phyloP scores from a whole-genome alignment of 331 rosid species.

The Prunus yedoensis region DNA sequence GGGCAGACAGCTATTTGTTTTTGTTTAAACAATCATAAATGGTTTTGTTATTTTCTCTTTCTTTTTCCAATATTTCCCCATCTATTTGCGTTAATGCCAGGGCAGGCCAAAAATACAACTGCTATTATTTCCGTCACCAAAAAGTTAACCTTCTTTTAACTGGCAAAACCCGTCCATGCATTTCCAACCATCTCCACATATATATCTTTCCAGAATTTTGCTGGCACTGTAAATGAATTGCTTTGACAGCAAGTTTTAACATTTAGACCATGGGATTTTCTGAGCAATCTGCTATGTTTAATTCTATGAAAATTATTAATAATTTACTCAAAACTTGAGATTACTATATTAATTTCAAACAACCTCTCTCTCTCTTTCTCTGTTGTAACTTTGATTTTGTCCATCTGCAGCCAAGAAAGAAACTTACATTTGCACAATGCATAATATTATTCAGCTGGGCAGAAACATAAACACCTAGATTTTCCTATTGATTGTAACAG shows the following conservation, averaged over 20 bases:
- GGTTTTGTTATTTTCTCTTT: neutral
- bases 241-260: no score
- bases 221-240: neutral
- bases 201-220: neutral
- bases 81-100: neutral
- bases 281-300: no score
- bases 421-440: no score
- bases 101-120: conserved; percentile 9
- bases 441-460: neutral
- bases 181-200: conserved; percentile 2
- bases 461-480: neutral
- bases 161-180: neutral
- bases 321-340: no score
- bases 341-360: no score
- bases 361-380: no score
- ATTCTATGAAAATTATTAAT: no score
- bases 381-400: no score
- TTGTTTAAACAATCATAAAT: neutral
- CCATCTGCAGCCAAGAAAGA: no score
- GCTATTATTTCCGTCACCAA: neutral
- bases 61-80: conserved; percentile 1
- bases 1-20: conserved; percentile 7
- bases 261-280: no score
- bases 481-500: neutral
- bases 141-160: neutral